Evolutionary conservation across 2,329 filamentous ascomycete genomes (phyloP), one percentile per base, ranked within the genome.

Genomic region (Fusarium ambrosium): DNA sequence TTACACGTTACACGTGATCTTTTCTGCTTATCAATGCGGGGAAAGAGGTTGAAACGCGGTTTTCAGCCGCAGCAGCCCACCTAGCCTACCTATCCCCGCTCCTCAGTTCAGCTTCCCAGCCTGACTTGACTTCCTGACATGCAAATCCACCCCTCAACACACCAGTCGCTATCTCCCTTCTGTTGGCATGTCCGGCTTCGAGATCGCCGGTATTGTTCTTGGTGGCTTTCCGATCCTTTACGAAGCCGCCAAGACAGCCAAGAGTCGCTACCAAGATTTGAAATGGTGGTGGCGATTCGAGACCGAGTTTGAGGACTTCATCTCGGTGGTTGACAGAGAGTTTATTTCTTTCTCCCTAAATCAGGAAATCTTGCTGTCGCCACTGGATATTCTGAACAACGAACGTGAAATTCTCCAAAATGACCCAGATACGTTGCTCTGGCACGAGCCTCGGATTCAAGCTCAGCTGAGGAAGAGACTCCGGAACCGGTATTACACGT

Each of bases 281-380:
- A 58, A 62, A 27, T 59, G 27, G 20, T 64, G 66, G 66, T 69
- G 66, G 55, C 66, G 55, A 3, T 69, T 69, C 34, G 62, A 69
- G 34, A 59, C 51, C 11, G 41, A 64, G 18, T 69, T 69, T 29
- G 66, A 64, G 14, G 43, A 41, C 29, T 65, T 69, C 20, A 45
- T 69, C 14, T 64, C 53, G 16, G 43, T 43, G 8, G 27, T 65
- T 4, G 51, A 56, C 32, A 36, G 14, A 22, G 61, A 69, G 39
- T 22, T 60, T 27, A 64, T 65, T 13, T 22, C 29, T 3, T 69
- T 43, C n/a, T 64, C 62, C 5, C 62, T 64, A 13, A 62, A 39
- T 11, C 43, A 60, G 9, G 61, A 69, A 11, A 53, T 64, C 9
- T 58, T 68, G 14, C 20, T 68, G 4, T 24, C 22, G 11, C 24